Base-by-base conservation (phyloP, 2,329 filamentous ascomycete species). In the Pseudogymnoascus verrucosus region DNA sequence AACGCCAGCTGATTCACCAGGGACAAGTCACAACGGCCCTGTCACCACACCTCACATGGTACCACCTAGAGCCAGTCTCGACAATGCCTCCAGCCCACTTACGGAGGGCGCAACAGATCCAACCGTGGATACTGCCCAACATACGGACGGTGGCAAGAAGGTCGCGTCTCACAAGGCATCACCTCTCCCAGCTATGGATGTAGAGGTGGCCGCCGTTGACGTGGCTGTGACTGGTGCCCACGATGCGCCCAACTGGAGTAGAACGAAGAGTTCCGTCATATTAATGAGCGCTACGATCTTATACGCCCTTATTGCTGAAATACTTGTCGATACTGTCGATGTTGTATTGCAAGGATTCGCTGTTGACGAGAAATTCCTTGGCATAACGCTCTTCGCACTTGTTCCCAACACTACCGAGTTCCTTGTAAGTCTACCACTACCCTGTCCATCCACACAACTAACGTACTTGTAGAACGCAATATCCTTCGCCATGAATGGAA, bases 371-470 rank as follows among this genome's bases (percentile, higher is more conserved):
- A 99, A 99, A 75, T 98, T 99, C 76, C 78, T 99, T 64, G 95
- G 95, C 57, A 96, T 99, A 68, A 98, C 95, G 1, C 80, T 99
- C 57, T 99, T 99, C 75, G 93, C 96, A 5, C 81, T 99, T 67
- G 96, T 99, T 6, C 95, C 95, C 11, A 99, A 99, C 78, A 98
- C 95, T 1, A 99, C 95, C 1, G 95, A 99, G 74, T 99, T 99
- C 74, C 76, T 99, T 80, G 89, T 93, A 82, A 78, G 87, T 77
- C 39, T 51, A 7, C 19, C 26, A 5, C 5, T 10, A 26, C 14
- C 36, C 14, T 64, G 28, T 28, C 34, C 60, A 57, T 60, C 19
- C 14, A 11, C 36, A 19, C 34, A 60, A 39, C 68, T 72, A 63
- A 72, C 62, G 40, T 63, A 10, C 31, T 54, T 40, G 39, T 62